These are phyloP conservation scores for Alternaria arborescens DNA, from an alignment of 2,329 filamentous ascomycete species.

Conservation along the genomic window DNA sequence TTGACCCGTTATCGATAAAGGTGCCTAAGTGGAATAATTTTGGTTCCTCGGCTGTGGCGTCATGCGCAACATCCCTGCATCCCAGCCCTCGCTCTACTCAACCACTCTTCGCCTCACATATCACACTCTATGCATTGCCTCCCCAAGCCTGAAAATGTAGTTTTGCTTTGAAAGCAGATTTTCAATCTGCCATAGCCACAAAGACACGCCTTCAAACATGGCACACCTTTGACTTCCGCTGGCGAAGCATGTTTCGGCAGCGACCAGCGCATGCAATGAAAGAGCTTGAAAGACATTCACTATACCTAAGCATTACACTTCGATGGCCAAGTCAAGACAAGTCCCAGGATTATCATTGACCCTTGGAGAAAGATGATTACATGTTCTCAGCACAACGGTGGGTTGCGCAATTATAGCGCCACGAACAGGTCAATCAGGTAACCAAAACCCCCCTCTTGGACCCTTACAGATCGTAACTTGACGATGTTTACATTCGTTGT, in stretches of 20 bases:
- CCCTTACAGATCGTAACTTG: background rate
- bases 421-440: background rate
- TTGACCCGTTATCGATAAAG: conserved; percentile 24
- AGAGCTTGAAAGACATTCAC: background rate
- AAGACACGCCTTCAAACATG: background rate
- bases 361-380: background rate
- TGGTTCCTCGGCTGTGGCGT: conserved; percentile 31
- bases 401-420: background rate
- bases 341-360: background rate
- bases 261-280: background rate
- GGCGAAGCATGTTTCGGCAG: background rate
- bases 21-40: conserved; percentile 19
- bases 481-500: background rate
- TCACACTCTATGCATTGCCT: too few species aligned
- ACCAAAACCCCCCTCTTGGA: background rate
- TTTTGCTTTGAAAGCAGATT: too few species aligned
- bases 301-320: background rate
- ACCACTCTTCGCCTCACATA: too few species aligned
- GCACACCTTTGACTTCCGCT: background rate
- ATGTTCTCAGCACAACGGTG: too few species aligned
- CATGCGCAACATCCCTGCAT: conserved; percentile 10
- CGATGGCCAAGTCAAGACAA: background rate
- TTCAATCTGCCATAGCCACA: too few species aligned
- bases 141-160: background rate
- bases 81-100: background rate